phyloP scores from a whole-genome alignment of 2,329 filamentous ascomycete genomes.

The Paracamarosporium sp. region DNA sequence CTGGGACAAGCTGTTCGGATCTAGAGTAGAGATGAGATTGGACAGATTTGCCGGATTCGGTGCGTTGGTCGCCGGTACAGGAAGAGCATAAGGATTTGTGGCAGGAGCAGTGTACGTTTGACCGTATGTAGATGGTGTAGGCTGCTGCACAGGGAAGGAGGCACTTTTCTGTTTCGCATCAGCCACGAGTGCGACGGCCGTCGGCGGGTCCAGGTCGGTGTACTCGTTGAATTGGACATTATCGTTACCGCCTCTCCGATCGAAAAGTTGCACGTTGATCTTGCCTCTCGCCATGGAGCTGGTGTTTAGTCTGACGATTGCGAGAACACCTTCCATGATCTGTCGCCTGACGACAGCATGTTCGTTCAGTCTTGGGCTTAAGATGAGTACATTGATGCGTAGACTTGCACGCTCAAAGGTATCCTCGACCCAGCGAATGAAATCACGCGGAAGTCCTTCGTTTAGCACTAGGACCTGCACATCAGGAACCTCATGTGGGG shows the following conservation, averaged over 20 bases:
- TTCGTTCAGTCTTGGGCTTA: constrained; percentile 78
- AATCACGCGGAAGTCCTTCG: constrained; percentile 70
- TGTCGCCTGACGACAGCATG: constrained; percentile 83
- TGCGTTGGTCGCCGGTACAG: constrained; percentile 33
- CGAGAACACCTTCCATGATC: constrained; percentile 86
- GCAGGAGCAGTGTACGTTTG: constrained; percentile 9
- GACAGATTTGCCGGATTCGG: constrained; percentile 59
- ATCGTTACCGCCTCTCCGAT: constrained; percentile 74
- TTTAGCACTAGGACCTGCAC: constrained; percentile 86
- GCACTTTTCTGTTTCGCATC: constrained; percentile 66
- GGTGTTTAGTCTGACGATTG: constrained; percentile 78
- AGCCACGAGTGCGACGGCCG: constrained; percentile 81
- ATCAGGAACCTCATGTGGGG: constrained; percentile 80
- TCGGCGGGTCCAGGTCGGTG: constrained; percentile 76
- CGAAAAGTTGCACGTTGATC: constrained; percentile 84
- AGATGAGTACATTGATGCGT: constrained; percentile 77
- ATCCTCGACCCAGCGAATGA: constrained; percentile 81
- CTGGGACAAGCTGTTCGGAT: constrained; percentile 73
- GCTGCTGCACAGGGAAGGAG: constrained; percentile 38
- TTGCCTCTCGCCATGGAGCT: constrained; percentile 73
- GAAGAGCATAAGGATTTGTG: constrained; percentile 39
- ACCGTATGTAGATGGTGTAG: constrained; percentile 23
- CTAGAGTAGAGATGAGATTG: constrained; percentile 70
- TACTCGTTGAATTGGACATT: constrained; percentile 90
- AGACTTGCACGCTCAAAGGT: constrained; percentile 76